Evolutionary conservation across 441 rosid species (phyloP).

Genomic region (Macaranga tanarius): DNA sequence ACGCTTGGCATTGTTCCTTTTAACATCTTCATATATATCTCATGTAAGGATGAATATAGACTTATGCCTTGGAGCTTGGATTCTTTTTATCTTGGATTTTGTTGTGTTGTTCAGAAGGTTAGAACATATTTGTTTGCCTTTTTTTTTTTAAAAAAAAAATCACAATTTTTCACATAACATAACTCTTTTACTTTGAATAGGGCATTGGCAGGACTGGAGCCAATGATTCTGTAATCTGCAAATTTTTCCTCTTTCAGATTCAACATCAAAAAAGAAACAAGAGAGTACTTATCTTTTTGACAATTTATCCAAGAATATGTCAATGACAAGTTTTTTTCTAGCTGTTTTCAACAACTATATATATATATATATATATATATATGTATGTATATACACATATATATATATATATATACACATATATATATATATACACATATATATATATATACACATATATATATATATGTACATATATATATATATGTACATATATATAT

Average conservation of each 20-base stretch:
- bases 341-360: slow-evolving; percentile 35
- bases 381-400: too few relatives aligned
- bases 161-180: neutral
- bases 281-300: slow-evolving; percentile 27
- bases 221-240: neutral
- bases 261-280: slow-evolving; percentile 23
- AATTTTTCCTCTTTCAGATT: slow-evolving; percentile 13
- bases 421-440: too few relatives aligned
- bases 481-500: too few relatives aligned
- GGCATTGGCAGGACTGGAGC: neutral
- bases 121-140: neutral
- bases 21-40: slow-evolving; percentile 2
- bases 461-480: too few relatives aligned
- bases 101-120: neutral
- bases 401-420: too few relatives aligned
- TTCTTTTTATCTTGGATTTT: slow-evolving; percentile 2
- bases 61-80: neutral
- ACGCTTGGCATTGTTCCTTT: neutral
- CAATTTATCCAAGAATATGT: slow-evolving; percentile 22
- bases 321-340: slow-evolving; percentile 15
- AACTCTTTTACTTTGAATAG: neutral
- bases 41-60: neutral
- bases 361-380: too few relatives aligned
- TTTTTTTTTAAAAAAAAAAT: too few relatives aligned
- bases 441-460: too few relatives aligned